phyloP scores from a whole-genome alignment of 2,329 filamentous ascomycete genomes.

The Cordyceps militaris region DNA sequence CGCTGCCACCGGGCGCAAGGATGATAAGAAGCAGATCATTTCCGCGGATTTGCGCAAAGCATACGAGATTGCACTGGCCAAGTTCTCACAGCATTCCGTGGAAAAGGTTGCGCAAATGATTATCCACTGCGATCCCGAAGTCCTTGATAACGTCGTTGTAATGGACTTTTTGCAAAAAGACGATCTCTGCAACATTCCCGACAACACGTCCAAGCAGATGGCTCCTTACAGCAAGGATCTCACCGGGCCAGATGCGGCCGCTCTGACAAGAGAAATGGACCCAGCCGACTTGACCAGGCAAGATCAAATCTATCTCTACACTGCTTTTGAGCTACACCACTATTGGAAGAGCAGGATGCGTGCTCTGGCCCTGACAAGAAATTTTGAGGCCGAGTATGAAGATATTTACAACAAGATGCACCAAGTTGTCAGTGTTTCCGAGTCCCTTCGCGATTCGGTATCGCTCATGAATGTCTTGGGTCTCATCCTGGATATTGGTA shows the following conservation, averaged over 20 bases:
- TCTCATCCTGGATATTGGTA: constrained; percentile 93
- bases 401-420: constrained; percentile 80
- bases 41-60: constrained; percentile 82
- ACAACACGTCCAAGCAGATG: constrained; percentile 85
- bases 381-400: constrained; percentile 82
- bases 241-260: constrained; percentile 78
- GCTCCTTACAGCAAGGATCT: constrained; percentile 94
- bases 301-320: constrained; percentile 91
- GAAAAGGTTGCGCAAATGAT: constrained; percentile 89
- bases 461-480: constrained; percentile 93
- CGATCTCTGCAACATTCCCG: constrained; percentile 84
- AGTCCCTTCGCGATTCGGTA: constrained; percentile 84
- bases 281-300: constrained; percentile 83
- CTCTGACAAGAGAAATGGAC: constrained; percentile 74
- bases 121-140: constrained; percentile 86
- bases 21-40: constrained; percentile 97
- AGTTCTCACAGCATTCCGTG: constrained; percentile 77
- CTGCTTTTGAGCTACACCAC: constrained; percentile 88
- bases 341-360: constrained; percentile 99
- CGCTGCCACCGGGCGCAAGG: constrained; percentile 63
- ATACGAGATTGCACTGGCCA: constrained; percentile 82
- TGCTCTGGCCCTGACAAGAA: constrained; percentile 76
- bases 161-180: constrained; percentile 96
- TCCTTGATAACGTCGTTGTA: constrained; percentile 81
- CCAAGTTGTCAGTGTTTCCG: constrained; percentile 79